Evolutionary conservation across 2,329 filamentous ascomycete species (phyloP).

Genomic region (Simplicillium sp.): DNA sequence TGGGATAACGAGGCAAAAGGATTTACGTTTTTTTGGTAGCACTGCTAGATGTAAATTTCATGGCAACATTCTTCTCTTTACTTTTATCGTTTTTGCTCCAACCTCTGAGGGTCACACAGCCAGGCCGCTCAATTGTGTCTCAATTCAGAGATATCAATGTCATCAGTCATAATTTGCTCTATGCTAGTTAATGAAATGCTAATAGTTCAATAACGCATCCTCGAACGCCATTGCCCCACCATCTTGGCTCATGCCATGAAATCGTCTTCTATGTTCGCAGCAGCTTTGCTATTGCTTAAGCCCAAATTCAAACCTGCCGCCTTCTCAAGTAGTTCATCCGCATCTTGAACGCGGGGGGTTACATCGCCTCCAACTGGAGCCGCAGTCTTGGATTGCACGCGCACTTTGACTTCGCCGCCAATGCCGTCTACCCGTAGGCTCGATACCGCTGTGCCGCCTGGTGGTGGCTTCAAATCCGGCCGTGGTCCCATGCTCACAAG

Average conservation of each 20-base stretch:
- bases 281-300: conserved; percentile 13
- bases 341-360: conserved; percentile 12
- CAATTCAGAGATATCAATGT: no score
- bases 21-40: no score
- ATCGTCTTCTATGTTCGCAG: conserved; percentile 29
- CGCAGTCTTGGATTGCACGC: conserved; percentile 29
- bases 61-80: no score
- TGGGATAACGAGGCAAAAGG: not conserved
- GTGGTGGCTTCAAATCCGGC: conserved; percentile 25
- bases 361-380: conserved; percentile 10
- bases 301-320: conserved; percentile 31
- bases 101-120: no score
- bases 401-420: conserved; percentile 45
- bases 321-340: conserved; percentile 31
- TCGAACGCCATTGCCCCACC: no score
- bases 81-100: no score
- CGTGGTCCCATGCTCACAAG: conserved; percentile 39
- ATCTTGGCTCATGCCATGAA: conserved; percentile 28
- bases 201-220: no score
- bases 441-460: conserved; percentile 25
- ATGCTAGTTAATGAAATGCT: no score
- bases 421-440: conserved; percentile 46
- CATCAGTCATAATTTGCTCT: no score
- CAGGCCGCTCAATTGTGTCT: no score
- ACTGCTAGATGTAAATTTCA: no score